Conservation (phyloP, 805 yeast genomes). For the Candida namnaoensis region DNA sequence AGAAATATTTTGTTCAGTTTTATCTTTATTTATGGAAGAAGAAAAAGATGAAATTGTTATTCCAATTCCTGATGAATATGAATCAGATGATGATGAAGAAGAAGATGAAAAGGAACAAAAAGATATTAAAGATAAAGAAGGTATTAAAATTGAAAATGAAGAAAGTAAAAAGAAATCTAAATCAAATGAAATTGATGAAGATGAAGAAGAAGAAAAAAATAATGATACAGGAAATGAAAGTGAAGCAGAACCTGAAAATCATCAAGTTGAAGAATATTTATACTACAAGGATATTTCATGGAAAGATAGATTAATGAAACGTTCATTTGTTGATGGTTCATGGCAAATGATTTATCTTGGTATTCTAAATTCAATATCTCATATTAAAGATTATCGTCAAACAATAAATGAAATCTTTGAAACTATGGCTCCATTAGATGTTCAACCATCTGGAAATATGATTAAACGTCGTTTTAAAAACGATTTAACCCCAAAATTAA, state of each 20-base stretch:
- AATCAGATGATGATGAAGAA: slow-evolving; percentile 8
- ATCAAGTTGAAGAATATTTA: slow-evolving; percentile 28
- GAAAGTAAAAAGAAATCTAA: slow-evolving; percentile 14
- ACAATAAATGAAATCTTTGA: slow-evolving; percentile 43
- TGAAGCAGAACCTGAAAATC: slow-evolving; percentile 11
- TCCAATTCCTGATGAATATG: slow-evolving; percentile 16
- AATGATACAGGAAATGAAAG: slow-evolving; percentile 8
- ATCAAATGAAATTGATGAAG: slow-evolving; percentile 15
- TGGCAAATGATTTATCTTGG: slow-evolving; percentile 82
- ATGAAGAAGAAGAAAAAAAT: slow-evolving; percentile 10
- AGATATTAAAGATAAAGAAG: slow-evolving; percentile 17
- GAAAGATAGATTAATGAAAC: slow-evolving; percentile 67
- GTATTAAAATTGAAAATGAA: slow-evolving; percentile 14
- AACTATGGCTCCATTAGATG: slow-evolving; percentile 47
- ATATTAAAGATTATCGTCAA: slow-evolving; percentile 43
- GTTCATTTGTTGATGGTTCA: slow-evolving; percentile 73
- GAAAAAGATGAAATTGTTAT: slow-evolving; percentile 28
- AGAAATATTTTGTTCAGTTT: slow-evolving; percentile 60
- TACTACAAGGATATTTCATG: slow-evolving; percentile 58
- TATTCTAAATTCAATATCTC: slow-evolving; percentile 50
- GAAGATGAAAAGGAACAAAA: slow-evolving; percentile 16
- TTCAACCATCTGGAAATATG: slow-evolving; percentile 38
- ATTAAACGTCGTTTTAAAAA: slow-evolving; percentile 48
- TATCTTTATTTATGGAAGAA: slow-evolving; percentile 44
- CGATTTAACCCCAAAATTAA: slow-evolving; percentile 40